Base-by-base conservation (phyloP, 2,329 filamentous ascomycete species). In the Eutypella sp. region DNA sequence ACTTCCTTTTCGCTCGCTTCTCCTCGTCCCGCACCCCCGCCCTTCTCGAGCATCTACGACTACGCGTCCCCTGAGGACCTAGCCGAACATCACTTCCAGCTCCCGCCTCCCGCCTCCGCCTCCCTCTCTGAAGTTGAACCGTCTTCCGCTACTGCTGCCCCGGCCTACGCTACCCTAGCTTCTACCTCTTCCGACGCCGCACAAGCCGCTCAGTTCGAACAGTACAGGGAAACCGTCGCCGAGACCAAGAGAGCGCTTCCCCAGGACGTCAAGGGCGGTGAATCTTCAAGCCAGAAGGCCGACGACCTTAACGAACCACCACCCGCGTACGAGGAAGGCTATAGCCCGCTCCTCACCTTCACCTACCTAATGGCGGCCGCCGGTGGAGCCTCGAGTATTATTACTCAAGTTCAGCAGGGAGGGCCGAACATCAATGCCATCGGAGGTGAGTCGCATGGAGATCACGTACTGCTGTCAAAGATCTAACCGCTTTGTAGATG, bases 361-460 rank as follows among this genome's bases (percentile, higher is more conserved):
- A 85, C 87, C 59, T 99, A 95, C 81, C 82, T 96, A 67, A 99
- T 99, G 93, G 91, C 93, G 71, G 88, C 90, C 67, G 91, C 92
- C 71, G 92, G 92, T 77, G 92, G 91, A 73, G 88, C 91, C 59
- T 86, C 91, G 74, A 97, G 93, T 81, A 96, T 99, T 66, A 95
- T 99, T 73, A 99, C 93, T 70, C 93, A 99, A 74, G 93, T 99
- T 59, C 91, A 95, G 66, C 93, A 99, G 71, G 87, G 87, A 55
- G 91, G 87, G 42, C 87, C 90, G 59, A 87, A 91, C 31, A 82
- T 96, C 58, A 95, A 93, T 68, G 87, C 89, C 45, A 76, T 97
- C 50, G 89, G 88, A 81, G 88, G 88, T 90, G 72, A 62, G 77
- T 23, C 36, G 23, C 18, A 46, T 31, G 42, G 20, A 27, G 29